These are phyloP conservation scores for Neurospora sublineolata DNA, from an alignment of 495 filamentous ascomycete species.

Conservation along the genomic window DNA sequence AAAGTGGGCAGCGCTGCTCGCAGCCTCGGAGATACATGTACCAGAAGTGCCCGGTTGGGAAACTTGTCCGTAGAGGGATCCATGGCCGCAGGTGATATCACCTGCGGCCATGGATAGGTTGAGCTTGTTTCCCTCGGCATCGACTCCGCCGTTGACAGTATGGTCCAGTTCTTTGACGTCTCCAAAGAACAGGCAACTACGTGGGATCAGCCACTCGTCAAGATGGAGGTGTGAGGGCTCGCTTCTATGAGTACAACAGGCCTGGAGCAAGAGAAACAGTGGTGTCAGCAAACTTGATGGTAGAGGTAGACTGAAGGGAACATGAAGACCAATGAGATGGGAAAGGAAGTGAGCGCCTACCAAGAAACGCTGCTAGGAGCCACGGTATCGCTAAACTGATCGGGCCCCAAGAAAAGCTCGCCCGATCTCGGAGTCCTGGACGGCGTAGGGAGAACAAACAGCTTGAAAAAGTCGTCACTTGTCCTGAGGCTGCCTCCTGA, in stretches of 20 bases:
- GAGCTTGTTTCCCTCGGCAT: neutral
- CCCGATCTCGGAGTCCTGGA: neutral
- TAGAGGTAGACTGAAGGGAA: neutral
- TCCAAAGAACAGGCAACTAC: no score
- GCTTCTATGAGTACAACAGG: neutral
- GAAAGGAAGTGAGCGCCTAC: neutral
- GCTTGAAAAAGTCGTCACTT: neutral
- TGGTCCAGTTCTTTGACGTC: neutral
- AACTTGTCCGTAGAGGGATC: no score
- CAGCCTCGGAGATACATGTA: no score
- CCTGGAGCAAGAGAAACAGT: neutral
- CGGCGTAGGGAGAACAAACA: neutral
- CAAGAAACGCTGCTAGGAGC: neutral
- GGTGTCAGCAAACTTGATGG: neutral
- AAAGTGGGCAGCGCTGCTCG: no score
- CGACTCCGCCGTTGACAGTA: neutral
- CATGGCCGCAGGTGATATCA: constrained; percentile 20
- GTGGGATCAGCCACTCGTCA: no score
- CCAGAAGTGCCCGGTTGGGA: no score
- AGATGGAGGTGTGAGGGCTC: no score
- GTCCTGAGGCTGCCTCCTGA: neutral
- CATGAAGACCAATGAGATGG: neutral
- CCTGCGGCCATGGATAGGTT: constrained; percentile 26
- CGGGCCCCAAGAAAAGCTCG: neutral
- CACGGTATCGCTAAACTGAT: neutral